A percentile compares a stretch with the other conserved stretches of the same genome.
phyloP scores from a whole-genome alignment of 805 yeast genomes.

The Candida morakotiae region DNA sequence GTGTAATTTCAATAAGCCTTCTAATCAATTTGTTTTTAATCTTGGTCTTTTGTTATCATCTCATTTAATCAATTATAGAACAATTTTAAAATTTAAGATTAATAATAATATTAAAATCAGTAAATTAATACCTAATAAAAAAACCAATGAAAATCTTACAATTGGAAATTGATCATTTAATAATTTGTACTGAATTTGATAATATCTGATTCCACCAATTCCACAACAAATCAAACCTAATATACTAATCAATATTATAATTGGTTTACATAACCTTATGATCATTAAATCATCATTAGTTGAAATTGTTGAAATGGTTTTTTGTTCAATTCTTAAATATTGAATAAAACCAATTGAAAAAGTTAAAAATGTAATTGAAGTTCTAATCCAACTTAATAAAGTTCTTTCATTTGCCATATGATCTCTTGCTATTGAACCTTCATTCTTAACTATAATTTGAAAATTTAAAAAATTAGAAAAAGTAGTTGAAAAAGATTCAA shows the following conservation, averaged over 20 bases:
- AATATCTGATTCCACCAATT: conserved; percentile 21
- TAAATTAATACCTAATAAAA: conserved; percentile 16
- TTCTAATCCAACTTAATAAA: conserved; percentile 26
- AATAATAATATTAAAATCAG: conserved; percentile 17
- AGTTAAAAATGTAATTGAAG: conserved; percentile 19
- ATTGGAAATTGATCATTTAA: conserved; percentile 20
- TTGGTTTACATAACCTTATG: conserved; percentile 9
- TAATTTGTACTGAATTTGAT: conserved; percentile 21
- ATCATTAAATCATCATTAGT: background rate
- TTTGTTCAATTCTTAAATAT: conserved; percentile 16
- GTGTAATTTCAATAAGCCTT: too few species aligned
- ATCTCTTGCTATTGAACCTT: conserved; percentile 35
- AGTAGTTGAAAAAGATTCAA: too few species aligned
- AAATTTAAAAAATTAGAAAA: conserved; percentile 2
- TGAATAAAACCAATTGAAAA: conserved; percentile 22
- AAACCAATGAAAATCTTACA: conserved; percentile 15
- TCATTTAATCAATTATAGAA: too few species aligned
- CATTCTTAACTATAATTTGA: conserved; percentile 19
- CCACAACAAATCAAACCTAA: conserved; percentile 15
- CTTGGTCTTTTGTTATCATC: too few species aligned
- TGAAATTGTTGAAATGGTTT: too few species aligned
- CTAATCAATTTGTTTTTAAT: too few species aligned
- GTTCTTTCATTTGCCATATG: conserved; percentile 36
- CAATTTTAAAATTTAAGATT: conserved; percentile 15
- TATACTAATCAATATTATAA: conserved; percentile 14